These are phyloP conservation scores for Clarireedia monteithiana DNA, from an alignment of 2,329 filamentous ascomycete genomes.

Conservation along the genomic window DNA sequence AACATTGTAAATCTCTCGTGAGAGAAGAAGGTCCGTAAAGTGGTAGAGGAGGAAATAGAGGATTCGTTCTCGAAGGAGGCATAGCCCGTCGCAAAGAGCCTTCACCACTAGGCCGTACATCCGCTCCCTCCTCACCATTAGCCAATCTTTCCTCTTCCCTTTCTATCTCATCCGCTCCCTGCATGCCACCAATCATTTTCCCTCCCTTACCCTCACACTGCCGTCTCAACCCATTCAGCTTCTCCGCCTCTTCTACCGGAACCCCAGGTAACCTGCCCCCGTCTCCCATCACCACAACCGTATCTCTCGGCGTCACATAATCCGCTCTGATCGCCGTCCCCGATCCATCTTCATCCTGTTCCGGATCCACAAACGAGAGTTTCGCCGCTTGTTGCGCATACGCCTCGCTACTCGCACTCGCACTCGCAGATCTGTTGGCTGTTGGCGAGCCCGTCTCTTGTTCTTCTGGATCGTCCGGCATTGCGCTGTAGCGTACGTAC, in stretches of 20 bases:
- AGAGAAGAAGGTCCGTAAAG: constrained; percentile 69
- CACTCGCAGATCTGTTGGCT: background rate
- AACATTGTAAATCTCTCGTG: constrained; percentile 57
- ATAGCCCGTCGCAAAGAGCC: constrained; percentile 39
- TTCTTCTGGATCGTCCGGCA: background rate
- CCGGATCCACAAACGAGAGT: constrained; percentile 35
- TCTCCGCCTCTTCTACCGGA: constrained; percentile 61
- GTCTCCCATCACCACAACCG: constrained; percentile 61
- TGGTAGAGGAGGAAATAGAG: constrained; percentile 77
- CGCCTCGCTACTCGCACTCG: constrained; percentile 32
- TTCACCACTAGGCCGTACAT: constrained; percentile 36
- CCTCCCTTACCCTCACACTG: constrained; percentile 30
- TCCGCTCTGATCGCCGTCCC: constrained; percentile 52
- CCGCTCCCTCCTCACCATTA: background rate
- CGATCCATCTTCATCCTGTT: constrained; percentile 19
- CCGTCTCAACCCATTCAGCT: constrained; percentile 56
- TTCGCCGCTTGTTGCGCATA: constrained; percentile 56
- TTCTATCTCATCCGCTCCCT: constrained; percentile 25
- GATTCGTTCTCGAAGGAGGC: constrained; percentile 65
- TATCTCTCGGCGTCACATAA: constrained; percentile 63
- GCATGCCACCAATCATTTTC: constrained; percentile 30
- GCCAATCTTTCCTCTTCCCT: constrained; percentile 21
- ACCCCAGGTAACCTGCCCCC: constrained; percentile 61
- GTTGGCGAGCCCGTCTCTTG: background rate
- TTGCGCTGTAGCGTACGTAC: constrained; percentile 6